phyloP scores from a whole-genome alignment of 805 yeast species.

The Pichia occidentalis region DNA sequence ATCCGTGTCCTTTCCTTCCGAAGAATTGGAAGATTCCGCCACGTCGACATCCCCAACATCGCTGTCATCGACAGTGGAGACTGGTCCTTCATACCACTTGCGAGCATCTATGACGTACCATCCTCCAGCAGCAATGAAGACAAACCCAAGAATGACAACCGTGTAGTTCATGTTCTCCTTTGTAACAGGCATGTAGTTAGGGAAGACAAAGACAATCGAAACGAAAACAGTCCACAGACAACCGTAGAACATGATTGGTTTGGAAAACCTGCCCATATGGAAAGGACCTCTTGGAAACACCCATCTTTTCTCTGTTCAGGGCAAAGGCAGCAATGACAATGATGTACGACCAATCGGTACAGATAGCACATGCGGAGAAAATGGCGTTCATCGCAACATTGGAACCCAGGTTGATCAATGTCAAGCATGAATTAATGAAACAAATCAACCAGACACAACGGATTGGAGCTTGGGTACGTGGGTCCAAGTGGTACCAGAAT shows the following conservation, averaged over 20 bases:
- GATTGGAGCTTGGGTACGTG: conserved; percentile 37
- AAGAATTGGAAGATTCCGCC: too few species aligned
- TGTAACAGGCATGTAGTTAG: conserved; percentile 39
- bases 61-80: conserved; percentile 35
- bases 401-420: conserved; percentile 36
- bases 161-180: conserved; percentile 49
- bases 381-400: conserved; percentile 44
- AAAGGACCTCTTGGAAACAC: conserved; percentile 43
- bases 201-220: conserved; percentile 46
- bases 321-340: conserved; percentile 37
- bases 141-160: conserved; percentile 40
- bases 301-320: conserved; percentile 36
- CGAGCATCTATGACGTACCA: conserved; percentile 46
- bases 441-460: conserved; percentile 39
- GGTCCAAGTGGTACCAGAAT: conserved; percentile 35
- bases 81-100: conserved; percentile 53
- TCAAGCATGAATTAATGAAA: conserved; percentile 37
- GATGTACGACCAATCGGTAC: conserved; percentile 43
- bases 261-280: conserved; percentile 37
- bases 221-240: conserved; percentile 41
- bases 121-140: conserved; percentile 31
- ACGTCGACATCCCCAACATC: conserved; percentile 4
- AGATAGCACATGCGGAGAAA: conserved; percentile 46
- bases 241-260: conserved; percentile 34
- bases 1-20: too few species aligned